Evolutionary conservation across 2,329 filamentous ascomycete genomes (phyloP).

Genomic region (Ophiostoma sp.): DNA sequence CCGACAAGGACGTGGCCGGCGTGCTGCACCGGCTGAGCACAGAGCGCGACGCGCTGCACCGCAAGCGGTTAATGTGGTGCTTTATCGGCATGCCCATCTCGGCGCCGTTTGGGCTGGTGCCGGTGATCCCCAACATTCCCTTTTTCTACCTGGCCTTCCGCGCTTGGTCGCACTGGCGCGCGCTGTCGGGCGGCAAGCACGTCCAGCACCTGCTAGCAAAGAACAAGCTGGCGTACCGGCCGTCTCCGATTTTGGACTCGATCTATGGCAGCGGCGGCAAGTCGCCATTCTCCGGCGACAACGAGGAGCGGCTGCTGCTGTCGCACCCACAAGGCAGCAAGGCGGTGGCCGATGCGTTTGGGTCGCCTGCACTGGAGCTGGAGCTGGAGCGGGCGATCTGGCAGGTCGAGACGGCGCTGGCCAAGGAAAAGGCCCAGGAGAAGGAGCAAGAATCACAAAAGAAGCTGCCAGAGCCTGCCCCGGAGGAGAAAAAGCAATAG

Average conservation of each 20-base stretch:
- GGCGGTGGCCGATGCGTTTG: conserved; percentile 45
- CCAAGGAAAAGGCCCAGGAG: conserved; percentile 33
- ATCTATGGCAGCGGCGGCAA: conserved; percentile 53
- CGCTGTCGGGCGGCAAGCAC: conserved; percentile 77
- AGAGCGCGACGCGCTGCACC: conserved; percentile 75
- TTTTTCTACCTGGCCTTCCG: conserved; percentile 95
- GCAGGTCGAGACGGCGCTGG: conserved; percentile 58
- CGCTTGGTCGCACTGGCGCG: conserved; percentile 87
- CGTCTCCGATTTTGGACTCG: conserved; percentile 65
- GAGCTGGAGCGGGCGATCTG: conserved; percentile 72
- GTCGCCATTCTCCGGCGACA: conserved; percentile 30
- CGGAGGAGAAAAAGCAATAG: neutral
- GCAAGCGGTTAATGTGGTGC: conserved; percentile 72
- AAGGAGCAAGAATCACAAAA: conserved; percentile 16
- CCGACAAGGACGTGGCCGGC: conserved; percentile 53
- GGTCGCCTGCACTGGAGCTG: conserved; percentile 63
- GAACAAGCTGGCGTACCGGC: conserved; percentile 59
- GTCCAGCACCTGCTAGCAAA: conserved; percentile 75
- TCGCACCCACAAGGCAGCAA: conserved; percentile 34
- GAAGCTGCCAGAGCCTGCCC: neutral
- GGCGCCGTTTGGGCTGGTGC: conserved; percentile 75
- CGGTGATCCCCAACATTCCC: conserved; percentile 87
- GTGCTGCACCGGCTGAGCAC: conserved; percentile 68
- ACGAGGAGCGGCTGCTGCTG: conserved; percentile 42
- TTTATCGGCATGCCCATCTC: conserved; percentile 77